Evolutionary conservation across 2,329 filamentous ascomycete genomes (phyloP).

Genomic region (Fusarium buxicola): DNA sequence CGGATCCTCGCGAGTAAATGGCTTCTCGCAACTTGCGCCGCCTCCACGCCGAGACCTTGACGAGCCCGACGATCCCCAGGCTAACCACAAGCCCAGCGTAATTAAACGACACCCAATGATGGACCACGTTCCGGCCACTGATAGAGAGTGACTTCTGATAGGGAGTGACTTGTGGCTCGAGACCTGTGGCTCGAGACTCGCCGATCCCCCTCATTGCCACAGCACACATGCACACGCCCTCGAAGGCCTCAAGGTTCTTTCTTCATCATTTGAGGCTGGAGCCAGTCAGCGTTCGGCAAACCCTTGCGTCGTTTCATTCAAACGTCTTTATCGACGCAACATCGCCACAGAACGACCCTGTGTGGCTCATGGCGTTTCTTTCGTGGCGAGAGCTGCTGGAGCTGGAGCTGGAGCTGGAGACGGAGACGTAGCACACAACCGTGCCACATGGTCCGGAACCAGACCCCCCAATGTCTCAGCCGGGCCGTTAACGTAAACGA

Average conservation of each 20-base stretch:
- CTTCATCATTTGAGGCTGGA: slow-evolving; percentile 13
- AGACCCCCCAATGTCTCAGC: slow-evolving; percentile 28
- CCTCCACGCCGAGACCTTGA: slow-evolving; percentile 23
- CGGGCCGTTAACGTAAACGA: slow-evolving; percentile 40
- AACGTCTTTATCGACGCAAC: not conserved
- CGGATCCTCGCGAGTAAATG: slow-evolving; percentile 7
- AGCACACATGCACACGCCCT: slow-evolving; percentile 41
- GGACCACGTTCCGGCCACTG: slow-evolving; percentile 21
- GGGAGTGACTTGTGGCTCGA: slow-evolving; percentile 46
- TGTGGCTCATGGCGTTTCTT: slow-evolving; percentile 37
- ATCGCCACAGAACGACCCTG: slow-evolving; percentile 26
- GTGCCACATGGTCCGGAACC: slow-evolving; percentile 32
- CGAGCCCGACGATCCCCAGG: slow-evolving; percentile 4
- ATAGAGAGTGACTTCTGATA: slow-evolving; percentile 41
- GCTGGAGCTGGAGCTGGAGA: no score
- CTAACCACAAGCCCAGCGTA: slow-evolving; percentile 9
- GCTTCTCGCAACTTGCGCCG: not conserved
- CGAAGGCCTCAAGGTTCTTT: slow-evolving; percentile 12
- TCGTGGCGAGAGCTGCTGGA: slow-evolving; percentile 25
- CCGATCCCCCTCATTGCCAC: slow-evolving; percentile 37
- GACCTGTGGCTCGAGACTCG: slow-evolving; percentile 43
- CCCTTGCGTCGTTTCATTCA: slow-evolving; percentile 4
- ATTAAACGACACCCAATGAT: slow-evolving; percentile 27
- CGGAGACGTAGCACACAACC: slow-evolving; percentile 6
- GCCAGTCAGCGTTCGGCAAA: slow-evolving; percentile 31